Percentiles rank a stretch among this genome's conserved stretches.
Evolutionary conservation across 2,329 filamentous ascomycete genomes (phyloP).

Genomic region (Trichoderma simmonsii): DNA sequence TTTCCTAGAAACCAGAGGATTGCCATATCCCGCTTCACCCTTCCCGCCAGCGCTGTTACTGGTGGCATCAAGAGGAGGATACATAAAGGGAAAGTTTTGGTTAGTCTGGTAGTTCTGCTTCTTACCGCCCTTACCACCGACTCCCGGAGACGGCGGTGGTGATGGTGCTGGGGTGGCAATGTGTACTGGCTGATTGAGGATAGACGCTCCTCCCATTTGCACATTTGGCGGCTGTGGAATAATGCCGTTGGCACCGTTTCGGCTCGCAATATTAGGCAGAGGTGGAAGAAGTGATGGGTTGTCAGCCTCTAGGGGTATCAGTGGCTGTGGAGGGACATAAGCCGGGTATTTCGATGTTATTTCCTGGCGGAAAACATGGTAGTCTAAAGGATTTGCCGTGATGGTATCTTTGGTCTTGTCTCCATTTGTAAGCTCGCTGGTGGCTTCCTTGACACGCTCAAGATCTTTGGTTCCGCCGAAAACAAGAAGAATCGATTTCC

Average conservation of each 20-base stretch:
- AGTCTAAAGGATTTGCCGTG: conserved; percentile 90
- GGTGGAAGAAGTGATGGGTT: conserved; percentile 89
- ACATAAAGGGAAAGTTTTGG: conserved; percentile 97
- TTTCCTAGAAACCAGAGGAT: conserved; percentile 72
- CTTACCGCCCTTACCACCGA: conserved; percentile 89
- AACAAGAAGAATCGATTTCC: conserved; percentile 84
- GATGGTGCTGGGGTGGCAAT: conserved; percentile 98
- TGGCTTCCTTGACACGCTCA: conserved; percentile 67
- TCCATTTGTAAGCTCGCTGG: conserved; percentile 58
- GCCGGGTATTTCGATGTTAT: conserved; percentile 97
- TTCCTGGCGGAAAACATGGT: conserved; percentile 93
- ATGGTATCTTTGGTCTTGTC: conserved; percentile 73
- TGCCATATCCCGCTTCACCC: conserved; percentile 75
- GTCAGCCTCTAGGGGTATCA: conserved; percentile 83
- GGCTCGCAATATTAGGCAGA: conserved; percentile 68
- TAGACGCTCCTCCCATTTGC: conserved; percentile 66
- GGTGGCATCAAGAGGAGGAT: conserved; percentile 83
- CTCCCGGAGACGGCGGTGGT: conserved; percentile 82
- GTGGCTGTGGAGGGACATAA: conserved; percentile 81
- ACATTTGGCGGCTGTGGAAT: conserved; percentile 53
- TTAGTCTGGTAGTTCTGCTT: conserved; percentile 99
- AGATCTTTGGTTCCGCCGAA: conserved; percentile 79
- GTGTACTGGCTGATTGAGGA: conserved; percentile 92
- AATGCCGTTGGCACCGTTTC: conserved; percentile 60
- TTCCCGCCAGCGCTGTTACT: conserved; percentile 92